These are phyloP conservation scores for Insectozyma bohioensis DNA, from an alignment of 1,139 yeast species.

Conservation along the genomic window DNA sequence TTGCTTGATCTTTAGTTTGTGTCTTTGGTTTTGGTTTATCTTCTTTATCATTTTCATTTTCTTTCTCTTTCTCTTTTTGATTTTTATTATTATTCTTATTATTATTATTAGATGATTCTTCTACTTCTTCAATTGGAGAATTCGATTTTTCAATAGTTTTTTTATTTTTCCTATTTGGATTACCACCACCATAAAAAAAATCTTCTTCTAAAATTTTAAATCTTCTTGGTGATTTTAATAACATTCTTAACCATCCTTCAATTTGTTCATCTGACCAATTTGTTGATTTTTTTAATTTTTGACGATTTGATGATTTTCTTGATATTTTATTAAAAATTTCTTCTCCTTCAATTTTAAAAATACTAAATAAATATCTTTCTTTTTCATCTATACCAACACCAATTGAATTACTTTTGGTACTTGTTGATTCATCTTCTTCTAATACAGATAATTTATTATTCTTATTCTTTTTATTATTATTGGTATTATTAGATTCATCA, in stretches of 20 bases:
- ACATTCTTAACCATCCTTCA: constrained; percentile 89
- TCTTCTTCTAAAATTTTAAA: constrained; percentile 62
- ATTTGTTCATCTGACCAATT: constrained; percentile 87
- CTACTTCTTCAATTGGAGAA: background rate
- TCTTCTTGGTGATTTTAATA: constrained; percentile 62
- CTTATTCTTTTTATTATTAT: constrained; percentile 9
- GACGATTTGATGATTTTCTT: constrained; percentile 55
- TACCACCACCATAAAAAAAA: constrained; percentile 47
- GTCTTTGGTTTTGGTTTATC: constrained; percentile 3
- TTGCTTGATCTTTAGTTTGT: constrained; percentile 11
- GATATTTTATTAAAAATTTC: constrained; percentile 45
- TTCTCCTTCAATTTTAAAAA: constrained; percentile 52
- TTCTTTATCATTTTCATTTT: constrained; percentile 5
- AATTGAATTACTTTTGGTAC: background rate
- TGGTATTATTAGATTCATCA: constrained; percentile 10
- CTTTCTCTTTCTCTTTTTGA: constrained; percentile 4
- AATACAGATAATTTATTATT: constrained; percentile 6
- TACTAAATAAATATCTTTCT: constrained; percentile 54
- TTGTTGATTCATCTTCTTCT: constrained; percentile 7
- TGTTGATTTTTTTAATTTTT: constrained; percentile 49
- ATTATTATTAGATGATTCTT: background rate
- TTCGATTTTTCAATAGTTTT: background rate
- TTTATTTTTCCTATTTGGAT: constrained; percentile 18
- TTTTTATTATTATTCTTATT: background rate
- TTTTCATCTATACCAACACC: constrained; percentile 12